Evolutionary conservation across 177 flowering plant species (phyloP).

Genomic region (Vitis hybrid): DNA sequence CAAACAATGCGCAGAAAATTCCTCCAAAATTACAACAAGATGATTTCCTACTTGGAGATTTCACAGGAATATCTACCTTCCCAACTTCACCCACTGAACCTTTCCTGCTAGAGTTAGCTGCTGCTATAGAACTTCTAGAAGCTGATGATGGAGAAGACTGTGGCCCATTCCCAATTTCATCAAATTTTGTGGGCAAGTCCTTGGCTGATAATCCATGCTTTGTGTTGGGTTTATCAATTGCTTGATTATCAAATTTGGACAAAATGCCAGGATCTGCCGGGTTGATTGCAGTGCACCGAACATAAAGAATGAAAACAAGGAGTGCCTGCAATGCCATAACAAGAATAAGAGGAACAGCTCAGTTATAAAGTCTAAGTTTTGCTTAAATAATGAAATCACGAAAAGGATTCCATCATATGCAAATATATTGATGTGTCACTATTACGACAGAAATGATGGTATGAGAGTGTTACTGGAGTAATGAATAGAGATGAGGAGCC

Average conservation of each 20-base stretch:
- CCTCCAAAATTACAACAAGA: constrained; percentile 42
- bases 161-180: constrained; percentile 37
- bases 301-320: constrained; percentile 86
- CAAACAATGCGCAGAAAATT: constrained; percentile 74
- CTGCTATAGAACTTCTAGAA: constrained; percentile 62
- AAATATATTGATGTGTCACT: background rate
- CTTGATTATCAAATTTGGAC: constrained; percentile 42
- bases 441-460: background rate
- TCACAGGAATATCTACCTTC: constrained; percentile 25
- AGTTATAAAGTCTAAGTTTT: background rate
- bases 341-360: background rate
- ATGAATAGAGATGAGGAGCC: background rate
- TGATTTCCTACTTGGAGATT: constrained; percentile 28
- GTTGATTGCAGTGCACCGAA: constrained; percentile 87
- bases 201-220: constrained; percentile 32
- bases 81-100: constrained; percentile 47
- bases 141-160: constrained; percentile 65
- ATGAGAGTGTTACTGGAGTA: background rate
- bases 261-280: constrained; percentile 97
- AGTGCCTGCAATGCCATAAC: constrained; percentile 61
- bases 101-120: constrained; percentile 53
- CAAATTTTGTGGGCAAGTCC: constrained; percentile 32
- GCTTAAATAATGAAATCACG: background rate
- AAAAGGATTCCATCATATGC: background rate
- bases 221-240: constrained; percentile 16